Conservation (phyloP, 225 moss, liverwort and hornwort species). For the Pseudisothecium myosuroides region DNA sequence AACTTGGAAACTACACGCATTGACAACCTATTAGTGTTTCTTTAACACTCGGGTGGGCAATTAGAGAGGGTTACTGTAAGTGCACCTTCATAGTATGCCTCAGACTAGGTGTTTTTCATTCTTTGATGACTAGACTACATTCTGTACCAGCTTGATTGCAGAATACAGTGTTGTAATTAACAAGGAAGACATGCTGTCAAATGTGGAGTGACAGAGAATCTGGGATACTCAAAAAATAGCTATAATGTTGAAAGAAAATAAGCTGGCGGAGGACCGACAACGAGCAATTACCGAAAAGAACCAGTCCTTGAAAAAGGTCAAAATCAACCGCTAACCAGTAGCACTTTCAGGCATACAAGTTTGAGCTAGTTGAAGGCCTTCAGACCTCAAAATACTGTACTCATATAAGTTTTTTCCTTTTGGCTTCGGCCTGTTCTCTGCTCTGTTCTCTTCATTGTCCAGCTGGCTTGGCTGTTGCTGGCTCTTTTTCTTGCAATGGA, state of each 20-base stretch:
- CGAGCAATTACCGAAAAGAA: conserved; percentile 27
- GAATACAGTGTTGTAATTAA: conserved; percentile 7
- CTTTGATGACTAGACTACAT: not conserved
- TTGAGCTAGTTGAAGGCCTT: not conserved
- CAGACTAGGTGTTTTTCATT: not conserved
- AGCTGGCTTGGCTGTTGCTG: not conserved
- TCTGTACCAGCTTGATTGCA: not conserved
- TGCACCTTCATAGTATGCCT: not conserved
- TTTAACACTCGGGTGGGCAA: no score
- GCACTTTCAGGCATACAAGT: not conserved
- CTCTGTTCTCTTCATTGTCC: not conserved
- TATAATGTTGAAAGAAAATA: conserved; percentile 25
- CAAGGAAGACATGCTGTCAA: conserved; percentile 1
- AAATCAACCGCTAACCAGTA: not conserved
- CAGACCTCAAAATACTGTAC: not conserved
- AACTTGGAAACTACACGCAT: not conserved
- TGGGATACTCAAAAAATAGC: conserved; percentile 59
- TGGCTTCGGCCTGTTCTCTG: not conserved
- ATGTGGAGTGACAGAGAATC: conserved; percentile 51
- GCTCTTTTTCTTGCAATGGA: not conserved
- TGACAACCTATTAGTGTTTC: not conserved
- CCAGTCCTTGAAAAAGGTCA: conserved; percentile 52
- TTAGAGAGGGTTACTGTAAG: not conserved
- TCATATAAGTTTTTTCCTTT: not conserved
- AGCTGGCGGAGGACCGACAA: conserved; percentile 30